Conservation (phyloP, 164 flowering plant species). For the Sextonia rubra region DNA sequence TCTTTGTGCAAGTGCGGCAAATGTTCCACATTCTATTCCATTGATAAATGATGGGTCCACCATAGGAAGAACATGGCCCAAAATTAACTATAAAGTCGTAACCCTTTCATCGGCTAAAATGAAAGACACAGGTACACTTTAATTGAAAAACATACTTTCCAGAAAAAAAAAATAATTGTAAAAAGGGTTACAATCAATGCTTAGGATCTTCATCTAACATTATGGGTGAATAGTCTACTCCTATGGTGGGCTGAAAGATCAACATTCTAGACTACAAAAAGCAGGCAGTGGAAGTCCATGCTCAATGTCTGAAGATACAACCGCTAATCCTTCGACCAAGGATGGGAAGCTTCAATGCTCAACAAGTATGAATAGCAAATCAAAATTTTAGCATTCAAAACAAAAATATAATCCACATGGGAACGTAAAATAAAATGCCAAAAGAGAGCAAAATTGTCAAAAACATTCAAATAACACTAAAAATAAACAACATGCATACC, state of each 20-base stretch:
- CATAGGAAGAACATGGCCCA: neutral
- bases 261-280: neutral
- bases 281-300: neutral
- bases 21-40: neutral
- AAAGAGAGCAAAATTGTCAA: neutral
- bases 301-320: neutral
- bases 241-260: neutral
- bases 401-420: neutral
- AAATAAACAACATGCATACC: slow-evolving; percentile 34
- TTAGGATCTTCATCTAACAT: neutral
- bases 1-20: neutral
- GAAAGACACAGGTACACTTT: neutral
- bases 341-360: neutral
- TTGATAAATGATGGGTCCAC: neutral
- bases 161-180: too few relatives aligned
- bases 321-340: neutral
- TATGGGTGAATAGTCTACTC: too few relatives aligned
- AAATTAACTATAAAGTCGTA: neutral
- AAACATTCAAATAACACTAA: neutral
- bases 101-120: neutral
- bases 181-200: too few relatives aligned
- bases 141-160: too few relatives aligned
- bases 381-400: neutral
- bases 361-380: neutral
- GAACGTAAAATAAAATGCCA: neutral